Evolutionary conservation across 2,329 filamentous ascomycete species (phyloP).

Genomic region (Colletotrichum lini): DNA sequence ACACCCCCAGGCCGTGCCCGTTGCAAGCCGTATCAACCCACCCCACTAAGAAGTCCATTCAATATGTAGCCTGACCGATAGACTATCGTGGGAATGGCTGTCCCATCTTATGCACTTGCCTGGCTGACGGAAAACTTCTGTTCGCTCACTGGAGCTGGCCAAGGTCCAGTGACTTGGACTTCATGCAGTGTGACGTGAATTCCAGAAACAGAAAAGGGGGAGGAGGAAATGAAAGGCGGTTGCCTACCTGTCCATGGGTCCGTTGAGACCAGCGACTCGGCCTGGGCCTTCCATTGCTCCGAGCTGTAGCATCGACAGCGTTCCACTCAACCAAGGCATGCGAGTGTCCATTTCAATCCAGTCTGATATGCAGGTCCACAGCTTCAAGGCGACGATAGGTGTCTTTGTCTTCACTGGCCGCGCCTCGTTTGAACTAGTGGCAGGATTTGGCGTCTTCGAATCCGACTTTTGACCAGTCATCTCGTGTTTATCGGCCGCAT

Average conservation of each 20-base stretch:
- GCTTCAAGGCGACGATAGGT: constrained; percentile 82
- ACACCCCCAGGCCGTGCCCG: constrained; percentile 32
- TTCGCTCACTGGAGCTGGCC: constrained; percentile 55
- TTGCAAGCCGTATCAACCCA: constrained; percentile 23
- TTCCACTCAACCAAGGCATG: constrained; percentile 92
- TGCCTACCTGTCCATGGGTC: constrained; percentile 91
- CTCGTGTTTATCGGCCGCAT: constrained; percentile 21
- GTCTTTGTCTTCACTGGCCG: constrained; percentile 64
- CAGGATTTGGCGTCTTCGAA: constrained; percentile 45
- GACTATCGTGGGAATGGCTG: constrained; percentile 19
- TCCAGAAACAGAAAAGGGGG: constrained; percentile 25
- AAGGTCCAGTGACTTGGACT: constrained; percentile 61
- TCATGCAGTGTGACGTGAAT: constrained; percentile 60
- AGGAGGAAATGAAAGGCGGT: constrained; percentile 50
- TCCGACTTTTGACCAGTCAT: constrained; percentile 45
- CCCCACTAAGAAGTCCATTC: constrained; percentile 14
- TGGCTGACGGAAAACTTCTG: constrained; percentile 48
- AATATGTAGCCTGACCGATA: constrained; percentile 14
- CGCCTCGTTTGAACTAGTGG: constrained; percentile 31
- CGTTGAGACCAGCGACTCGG: constrained; percentile 79
- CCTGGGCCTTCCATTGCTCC: constrained; percentile 81
- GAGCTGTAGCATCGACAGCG: constrained; percentile 83
- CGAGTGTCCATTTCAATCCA: constrained; percentile 81
- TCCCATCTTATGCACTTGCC: constrained; percentile 53
- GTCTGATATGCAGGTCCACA: constrained; percentile 82